These are phyloP conservation scores for Xylaria sp. DNA, from an alignment of 495 filamentous ascomycete species.

Conservation along the genomic window DNA sequence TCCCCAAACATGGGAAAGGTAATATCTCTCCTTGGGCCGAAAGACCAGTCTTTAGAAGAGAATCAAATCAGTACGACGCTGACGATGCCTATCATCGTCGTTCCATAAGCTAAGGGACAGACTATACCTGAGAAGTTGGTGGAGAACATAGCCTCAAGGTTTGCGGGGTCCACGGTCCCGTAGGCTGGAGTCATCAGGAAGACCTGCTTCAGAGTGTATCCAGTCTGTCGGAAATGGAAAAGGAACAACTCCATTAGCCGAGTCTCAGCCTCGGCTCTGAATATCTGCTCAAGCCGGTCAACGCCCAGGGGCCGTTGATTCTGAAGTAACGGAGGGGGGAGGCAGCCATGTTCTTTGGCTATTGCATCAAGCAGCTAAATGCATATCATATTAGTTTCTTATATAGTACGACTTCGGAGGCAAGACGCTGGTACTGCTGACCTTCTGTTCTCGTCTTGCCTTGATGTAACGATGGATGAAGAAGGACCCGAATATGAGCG, in stretches of 20 bases:
- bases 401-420: neutral
- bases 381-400: neutral
- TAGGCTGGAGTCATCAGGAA: slow-evolving; percentile 38
- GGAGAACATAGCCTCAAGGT: slow-evolving; percentile 47
- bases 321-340: slow-evolving; percentile 37
- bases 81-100: neutral
- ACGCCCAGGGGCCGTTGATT: slow-evolving; percentile 47
- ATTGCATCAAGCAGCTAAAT: slow-evolving; percentile 23
- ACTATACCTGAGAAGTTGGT: slow-evolving; percentile 44
- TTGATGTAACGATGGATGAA: slow-evolving; percentile 1
- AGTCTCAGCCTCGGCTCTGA: slow-evolving; percentile 35
- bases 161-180: slow-evolving; percentile 46
- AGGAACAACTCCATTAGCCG: slow-evolving; percentile 44
- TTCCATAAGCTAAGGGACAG: neutral
- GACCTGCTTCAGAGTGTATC: slow-evolving; percentile 38
- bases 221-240: slow-evolving; percentile 37
- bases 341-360: slow-evolving; percentile 39
- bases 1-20: slow-evolving; percentile 50
- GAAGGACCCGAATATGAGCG: neutral
- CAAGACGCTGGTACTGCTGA: neutral
- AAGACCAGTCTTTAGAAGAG: slow-evolving; percentile 19
- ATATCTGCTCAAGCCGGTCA: slow-evolving; percentile 45
- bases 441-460: neutral
- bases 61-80: neutral
- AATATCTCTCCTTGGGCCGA: slow-evolving; percentile 20